Conservation (phyloP, 192 early-diverging fungal species). For the Rhizophlyctis rosea region DNA sequence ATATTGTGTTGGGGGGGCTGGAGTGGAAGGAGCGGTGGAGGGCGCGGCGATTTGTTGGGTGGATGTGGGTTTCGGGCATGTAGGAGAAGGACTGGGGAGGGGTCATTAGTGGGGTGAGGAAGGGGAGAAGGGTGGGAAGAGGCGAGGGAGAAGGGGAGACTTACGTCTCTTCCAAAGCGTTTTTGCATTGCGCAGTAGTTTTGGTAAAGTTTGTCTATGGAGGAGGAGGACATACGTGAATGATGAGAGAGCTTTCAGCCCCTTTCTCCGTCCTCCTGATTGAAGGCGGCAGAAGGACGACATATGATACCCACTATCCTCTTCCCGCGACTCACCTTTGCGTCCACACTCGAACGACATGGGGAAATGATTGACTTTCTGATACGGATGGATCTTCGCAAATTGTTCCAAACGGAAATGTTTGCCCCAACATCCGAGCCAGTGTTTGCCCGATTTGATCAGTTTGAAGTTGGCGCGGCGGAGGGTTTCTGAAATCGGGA, state of each 20-base stretch:
- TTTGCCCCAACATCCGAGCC: slow-evolving; percentile 50
- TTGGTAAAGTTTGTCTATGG: no score
- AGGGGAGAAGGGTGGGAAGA: no score
- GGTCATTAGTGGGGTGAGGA: no score
- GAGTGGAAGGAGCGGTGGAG: slow-evolving; percentile 29
- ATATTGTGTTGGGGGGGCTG: slow-evolving; percentile 26
- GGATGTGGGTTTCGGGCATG: slow-evolving; percentile 43
- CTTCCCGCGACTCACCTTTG: slow-evolving; percentile 39
- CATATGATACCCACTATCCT: no score
- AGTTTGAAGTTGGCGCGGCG: slow-evolving; percentile 39
- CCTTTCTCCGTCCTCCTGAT: no score
- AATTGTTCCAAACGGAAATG: slow-evolving; percentile 37
- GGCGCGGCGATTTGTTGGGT: slow-evolving; percentile 28
- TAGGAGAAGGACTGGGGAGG: slow-evolving; percentile 27
- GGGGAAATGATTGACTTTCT: slow-evolving; percentile 55
- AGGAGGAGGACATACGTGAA: no score
- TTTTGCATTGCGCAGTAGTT: no score
- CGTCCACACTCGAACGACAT: slow-evolving; percentile 49
- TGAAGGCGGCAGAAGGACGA: no score
- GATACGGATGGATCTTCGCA: slow-evolving; percentile 40
- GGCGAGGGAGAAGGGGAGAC: no score
- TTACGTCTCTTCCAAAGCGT: no score
- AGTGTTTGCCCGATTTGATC: slow-evolving; percentile 30
- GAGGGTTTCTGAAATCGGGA: slow-evolving; percentile 27
- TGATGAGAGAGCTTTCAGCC: no score